A percentile compares a stretch with the other conserved stretches of the same genome.
Evolutionary conservation across 768 basidiomycete genomes (phyloP).

Genomic region (Fomitopsis pulvina): DNA sequence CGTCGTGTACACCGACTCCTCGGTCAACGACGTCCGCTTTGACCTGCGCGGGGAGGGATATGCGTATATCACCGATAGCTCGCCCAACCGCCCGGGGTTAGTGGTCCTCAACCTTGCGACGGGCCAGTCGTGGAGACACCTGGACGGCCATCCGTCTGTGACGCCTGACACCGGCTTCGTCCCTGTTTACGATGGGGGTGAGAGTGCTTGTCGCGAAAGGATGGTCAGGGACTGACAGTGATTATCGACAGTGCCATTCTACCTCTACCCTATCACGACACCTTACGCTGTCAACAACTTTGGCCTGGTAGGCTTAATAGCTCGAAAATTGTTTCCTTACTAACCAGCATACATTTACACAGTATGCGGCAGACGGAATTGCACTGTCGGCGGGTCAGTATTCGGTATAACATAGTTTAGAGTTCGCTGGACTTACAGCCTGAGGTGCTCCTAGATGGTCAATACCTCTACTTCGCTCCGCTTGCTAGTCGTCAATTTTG

Average conservation of each 20-base stretch:
- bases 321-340: not conserved
- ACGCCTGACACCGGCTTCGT: constrained; percentile 3
- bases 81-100: constrained; percentile 14
- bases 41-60: constrained; percentile 18
- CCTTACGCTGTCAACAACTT: constrained; percentile 9
- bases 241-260: constrained; percentile 8
- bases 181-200: constrained; percentile 11
- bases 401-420: not conserved
- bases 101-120: constrained; percentile 14
- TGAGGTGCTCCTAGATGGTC: constrained; percentile 4
- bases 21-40: constrained; percentile 18
- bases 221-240: no score
- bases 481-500: constrained; percentile 13
- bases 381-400: constrained; percentile 10
- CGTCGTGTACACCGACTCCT: constrained; percentile 17
- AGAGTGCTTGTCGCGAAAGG: no score
- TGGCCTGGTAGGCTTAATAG: constrained; percentile 3
- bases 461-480: constrained; percentile 10
- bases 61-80: constrained; percentile 17
- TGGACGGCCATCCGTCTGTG: constrained; percentile 11
- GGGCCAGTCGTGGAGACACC: constrained; percentile 14
- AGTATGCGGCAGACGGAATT: constrained; percentile 16
- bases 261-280: constrained; percentile 6
- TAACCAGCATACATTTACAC: not conserved
- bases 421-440: not conserved